These are phyloP conservation scores for Rhizopogon salebrosus DNA, from an alignment of 768 basidiomycete genomes.

Conservation along the genomic window DNA sequence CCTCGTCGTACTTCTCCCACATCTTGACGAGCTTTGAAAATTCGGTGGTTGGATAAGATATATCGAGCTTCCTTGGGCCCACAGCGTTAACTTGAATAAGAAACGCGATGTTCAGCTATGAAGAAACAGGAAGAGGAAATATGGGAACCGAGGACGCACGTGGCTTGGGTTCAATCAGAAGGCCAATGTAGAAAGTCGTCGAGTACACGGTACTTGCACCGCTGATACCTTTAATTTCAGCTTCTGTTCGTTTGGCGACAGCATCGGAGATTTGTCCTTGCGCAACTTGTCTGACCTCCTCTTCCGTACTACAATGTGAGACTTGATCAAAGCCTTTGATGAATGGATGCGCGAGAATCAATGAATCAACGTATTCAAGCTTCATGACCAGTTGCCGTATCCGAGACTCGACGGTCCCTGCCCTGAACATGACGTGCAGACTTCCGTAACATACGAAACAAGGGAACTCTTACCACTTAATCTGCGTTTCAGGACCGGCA, in stretches of 20 bases:
- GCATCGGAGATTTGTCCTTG: slow-evolving; percentile 80
- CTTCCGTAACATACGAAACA: neutral
- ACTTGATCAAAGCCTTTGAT: slow-evolving; percentile 90
- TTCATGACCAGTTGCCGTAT: slow-evolving; percentile 97
- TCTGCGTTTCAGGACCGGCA: slow-evolving; percentile 74
- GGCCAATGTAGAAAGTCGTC: slow-evolving; percentile 97
- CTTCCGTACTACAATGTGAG: slow-evolving; percentile 76
- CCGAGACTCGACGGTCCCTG: slow-evolving; percentile 98
- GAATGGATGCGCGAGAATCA: slow-evolving; percentile 92
- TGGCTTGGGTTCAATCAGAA: slow-evolving; percentile 87
- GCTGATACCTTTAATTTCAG: slow-evolving; percentile 73
- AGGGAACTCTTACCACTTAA: slow-evolving; percentile 72
- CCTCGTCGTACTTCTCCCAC: slow-evolving; percentile 94
- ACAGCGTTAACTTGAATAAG: slow-evolving; percentile 56
- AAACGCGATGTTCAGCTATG: slow-evolving; percentile 8
- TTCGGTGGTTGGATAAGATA: slow-evolving; percentile 94
- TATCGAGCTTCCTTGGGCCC: slow-evolving; percentile 84
- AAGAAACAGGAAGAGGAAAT: slow-evolving; percentile 11
- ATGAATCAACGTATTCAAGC: slow-evolving; percentile 90
- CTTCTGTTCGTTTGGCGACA: slow-evolving; percentile 66
- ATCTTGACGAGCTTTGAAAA: slow-evolving; percentile 90
- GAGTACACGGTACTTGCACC: slow-evolving; percentile 79
- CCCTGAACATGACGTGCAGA: slow-evolving; percentile 35
- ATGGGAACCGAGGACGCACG: slow-evolving; percentile 45
- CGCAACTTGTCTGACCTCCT: slow-evolving; percentile 83